phyloP scores from a whole-genome alignment of 2,329 filamentous ascomycete species.

The Exophiala viscosa region DNA sequence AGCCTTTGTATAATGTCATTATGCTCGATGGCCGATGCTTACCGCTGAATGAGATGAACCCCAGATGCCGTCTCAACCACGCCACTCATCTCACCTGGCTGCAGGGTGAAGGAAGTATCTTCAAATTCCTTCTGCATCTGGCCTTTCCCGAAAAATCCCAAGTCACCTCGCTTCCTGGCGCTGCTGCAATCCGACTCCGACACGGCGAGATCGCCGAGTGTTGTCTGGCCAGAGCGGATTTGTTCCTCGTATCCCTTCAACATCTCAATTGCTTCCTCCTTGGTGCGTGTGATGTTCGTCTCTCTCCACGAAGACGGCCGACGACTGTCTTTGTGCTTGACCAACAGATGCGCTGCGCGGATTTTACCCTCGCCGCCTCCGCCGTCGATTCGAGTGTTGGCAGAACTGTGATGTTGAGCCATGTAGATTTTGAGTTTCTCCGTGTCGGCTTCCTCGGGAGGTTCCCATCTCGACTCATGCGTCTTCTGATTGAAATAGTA shows the following conservation, averaged over 20 bases:
- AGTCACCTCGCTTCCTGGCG: slow-evolving; percentile 85
- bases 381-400: slow-evolving; percentile 40
- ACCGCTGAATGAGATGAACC: slow-evolving; percentile 94
- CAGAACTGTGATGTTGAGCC: slow-evolving; percentile 73
- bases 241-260: slow-evolving; percentile 70
- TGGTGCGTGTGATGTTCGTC: slow-evolving; percentile 78
- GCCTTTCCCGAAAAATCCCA: slow-evolving; percentile 89
- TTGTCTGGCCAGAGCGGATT: slow-evolving; percentile 66
- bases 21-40: slow-evolving; percentile 32
- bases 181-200: slow-evolving; percentile 95
- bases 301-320: slow-evolving; percentile 92
- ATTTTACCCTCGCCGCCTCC: slow-evolving; percentile 71
- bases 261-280: slow-evolving; percentile 79
- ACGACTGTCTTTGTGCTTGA: slow-evolving; percentile 87
- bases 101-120: slow-evolving; percentile 85
- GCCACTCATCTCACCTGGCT: slow-evolving; percentile 79
- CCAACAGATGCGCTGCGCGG: slow-evolving; percentile 82
- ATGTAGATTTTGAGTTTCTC: slow-evolving; percentile 94
- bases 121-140: slow-evolving; percentile 99
- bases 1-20: slow-evolving; percentile 2
- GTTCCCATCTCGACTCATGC: slow-evolving; percentile 93
- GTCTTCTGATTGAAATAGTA: slow-evolving; percentile 94
- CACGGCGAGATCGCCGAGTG: slow-evolving; percentile 77
- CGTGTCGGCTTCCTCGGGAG: slow-evolving; percentile 79
- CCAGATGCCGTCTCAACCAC: slow-evolving; percentile 91